Evolutionary conservation across 2,329 filamentous ascomycete genomes (phyloP).

Genomic region (Neopestalotiopsis clavispora): DNA sequence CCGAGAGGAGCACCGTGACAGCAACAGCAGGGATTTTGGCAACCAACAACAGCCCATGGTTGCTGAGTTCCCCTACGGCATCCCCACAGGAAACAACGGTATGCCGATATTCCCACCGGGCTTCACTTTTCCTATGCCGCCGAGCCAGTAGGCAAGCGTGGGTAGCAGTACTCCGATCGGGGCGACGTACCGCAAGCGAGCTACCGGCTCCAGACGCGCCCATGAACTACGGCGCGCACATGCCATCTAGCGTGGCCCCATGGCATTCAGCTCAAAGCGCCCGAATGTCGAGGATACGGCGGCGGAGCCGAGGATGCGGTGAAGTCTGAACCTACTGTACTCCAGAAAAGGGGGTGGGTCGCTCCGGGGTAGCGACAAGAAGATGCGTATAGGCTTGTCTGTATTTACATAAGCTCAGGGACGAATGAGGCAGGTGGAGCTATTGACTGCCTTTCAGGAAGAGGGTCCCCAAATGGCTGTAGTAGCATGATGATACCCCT

Average conservation of each 20-base stretch:
- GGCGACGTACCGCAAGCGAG: background rate
- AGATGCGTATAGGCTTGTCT: conserved; percentile 1
- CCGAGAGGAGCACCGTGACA: conserved; percentile 22
- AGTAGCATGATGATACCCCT: conserved; percentile 1
- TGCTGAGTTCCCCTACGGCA: conserved; percentile 47
- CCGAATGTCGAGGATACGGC: background rate
- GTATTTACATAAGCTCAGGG: background rate
- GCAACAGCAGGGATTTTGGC: conserved; percentile 27
- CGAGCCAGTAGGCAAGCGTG: conserved; percentile 26
- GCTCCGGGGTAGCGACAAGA: background rate
- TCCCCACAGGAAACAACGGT: conserved; percentile 51
- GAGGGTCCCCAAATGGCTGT: background rate
- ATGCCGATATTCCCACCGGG: conserved; percentile 55
- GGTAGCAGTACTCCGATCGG: background rate
- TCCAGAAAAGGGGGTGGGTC: conserved; percentile 1
- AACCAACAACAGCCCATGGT: conserved; percentile 36
- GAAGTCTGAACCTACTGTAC: background rate
- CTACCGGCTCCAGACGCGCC: background rate
- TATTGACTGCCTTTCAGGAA: background rate
- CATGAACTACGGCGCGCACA: background rate
- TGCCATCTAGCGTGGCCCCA: background rate
- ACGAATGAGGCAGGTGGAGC: background rate
- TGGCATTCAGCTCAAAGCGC: background rate
- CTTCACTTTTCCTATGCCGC: conserved; percentile 42
- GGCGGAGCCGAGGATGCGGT: background rate